phyloP scores from a whole-genome alignment of 225 moss, liverwort and hornwort species.

The Bryum argenteum region DNA sequence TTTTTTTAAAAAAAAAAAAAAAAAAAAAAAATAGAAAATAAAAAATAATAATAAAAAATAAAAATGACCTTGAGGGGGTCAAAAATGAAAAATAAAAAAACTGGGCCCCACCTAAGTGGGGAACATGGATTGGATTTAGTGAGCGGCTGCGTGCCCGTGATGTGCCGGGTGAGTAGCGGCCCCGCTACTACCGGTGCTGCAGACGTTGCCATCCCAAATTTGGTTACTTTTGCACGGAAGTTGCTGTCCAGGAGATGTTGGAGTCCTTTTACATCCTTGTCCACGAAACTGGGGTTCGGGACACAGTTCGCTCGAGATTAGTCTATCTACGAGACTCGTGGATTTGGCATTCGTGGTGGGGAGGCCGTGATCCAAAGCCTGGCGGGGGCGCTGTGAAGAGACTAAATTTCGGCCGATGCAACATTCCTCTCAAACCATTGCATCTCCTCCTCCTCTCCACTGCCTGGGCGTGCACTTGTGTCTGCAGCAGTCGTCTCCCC shows the following conservation, averaged over 20 bases:
- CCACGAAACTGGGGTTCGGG: slow-evolving; percentile 83
- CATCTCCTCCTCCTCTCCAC: no score
- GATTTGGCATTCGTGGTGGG: slow-evolving; percentile 34
- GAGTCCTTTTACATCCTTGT: slow-evolving; percentile 95
- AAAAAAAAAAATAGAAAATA: no score
- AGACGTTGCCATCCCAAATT: slow-evolving; percentile 95
- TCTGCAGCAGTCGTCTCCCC: no score
- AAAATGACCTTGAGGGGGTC: no score
- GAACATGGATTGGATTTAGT: no score
- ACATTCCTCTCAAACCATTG: no score
- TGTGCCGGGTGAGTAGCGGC: slow-evolving; percentile 81
- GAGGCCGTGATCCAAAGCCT: slow-evolving; percentile 34
- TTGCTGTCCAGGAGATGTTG: slow-evolving; percentile 79
- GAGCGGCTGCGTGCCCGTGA: no score
- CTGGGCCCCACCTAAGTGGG: no score
- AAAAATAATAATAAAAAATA: no score
- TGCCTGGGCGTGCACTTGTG: slow-evolving; percentile 1
- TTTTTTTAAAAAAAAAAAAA: no score
- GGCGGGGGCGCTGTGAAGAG: slow-evolving; percentile 1
- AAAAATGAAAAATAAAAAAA: no score
- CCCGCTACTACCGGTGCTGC: slow-evolving; percentile 50
- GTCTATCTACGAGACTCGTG: rapidly evolving
- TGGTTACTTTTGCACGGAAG: slow-evolving; percentile 92
- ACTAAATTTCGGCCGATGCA: slow-evolving; percentile 1
- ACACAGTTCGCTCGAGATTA: background rate